A percentile compares a stretch with the other conserved stretches of the same genome.
These are phyloP conservation scores for Emmonsiellopsis sp. DNA, from an alignment of 2,329 filamentous ascomycete genomes.

Conservation along the genomic window DNA sequence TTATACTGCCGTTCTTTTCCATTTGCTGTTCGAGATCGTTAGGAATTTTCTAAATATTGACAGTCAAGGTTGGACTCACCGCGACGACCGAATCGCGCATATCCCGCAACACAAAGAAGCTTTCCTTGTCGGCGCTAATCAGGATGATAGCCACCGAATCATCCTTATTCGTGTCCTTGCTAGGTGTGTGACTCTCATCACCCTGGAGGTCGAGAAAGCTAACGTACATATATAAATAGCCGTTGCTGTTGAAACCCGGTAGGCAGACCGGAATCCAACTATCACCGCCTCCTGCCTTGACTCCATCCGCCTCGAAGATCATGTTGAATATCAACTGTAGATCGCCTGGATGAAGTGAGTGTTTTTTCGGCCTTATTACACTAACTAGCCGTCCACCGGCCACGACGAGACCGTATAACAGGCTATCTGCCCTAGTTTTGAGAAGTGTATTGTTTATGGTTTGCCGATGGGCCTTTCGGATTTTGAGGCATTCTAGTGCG, in stretches of 20 bases:
- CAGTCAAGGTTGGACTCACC: conserved; percentile 25
- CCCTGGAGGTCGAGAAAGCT: conserved; percentile 70
- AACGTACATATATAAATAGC: conserved; percentile 98
- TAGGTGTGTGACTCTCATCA: conserved; percentile 32
- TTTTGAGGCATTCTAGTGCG: conserved; percentile 83
- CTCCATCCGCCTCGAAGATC: conserved; percentile 89
- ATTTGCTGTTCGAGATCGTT: conserved; percentile 48
- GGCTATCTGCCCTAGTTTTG: conserved; percentile 63
- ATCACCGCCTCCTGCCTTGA: conserved; percentile 87
- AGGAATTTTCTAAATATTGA: conserved; percentile 12
- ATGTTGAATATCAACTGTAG: conserved; percentile 98
- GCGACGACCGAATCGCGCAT: conserved; percentile 55
- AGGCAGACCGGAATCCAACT: conserved; percentile 96
- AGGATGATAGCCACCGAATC: conserved; percentile 82
- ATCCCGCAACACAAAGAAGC: conserved; percentile 79
- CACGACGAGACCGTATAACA: conserved; percentile 89
- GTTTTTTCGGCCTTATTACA: conserved; percentile 86
- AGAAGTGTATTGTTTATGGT: conserved; percentile 81
- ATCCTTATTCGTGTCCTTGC: conserved; percentile 41
- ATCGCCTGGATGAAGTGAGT: conserved; percentile 91
- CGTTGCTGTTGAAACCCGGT: conserved; percentile 92
- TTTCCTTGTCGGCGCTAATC: conserved; percentile 86
- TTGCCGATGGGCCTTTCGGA: conserved; percentile 79
- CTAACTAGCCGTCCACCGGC: conserved; percentile 89
- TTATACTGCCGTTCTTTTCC: conserved; percentile 64